Evolutionary conservation across 139 green algal genomes (phyloP), one percentile per base, ranked within the genome.

Genomic region (Chlorella ohadii): DNA sequence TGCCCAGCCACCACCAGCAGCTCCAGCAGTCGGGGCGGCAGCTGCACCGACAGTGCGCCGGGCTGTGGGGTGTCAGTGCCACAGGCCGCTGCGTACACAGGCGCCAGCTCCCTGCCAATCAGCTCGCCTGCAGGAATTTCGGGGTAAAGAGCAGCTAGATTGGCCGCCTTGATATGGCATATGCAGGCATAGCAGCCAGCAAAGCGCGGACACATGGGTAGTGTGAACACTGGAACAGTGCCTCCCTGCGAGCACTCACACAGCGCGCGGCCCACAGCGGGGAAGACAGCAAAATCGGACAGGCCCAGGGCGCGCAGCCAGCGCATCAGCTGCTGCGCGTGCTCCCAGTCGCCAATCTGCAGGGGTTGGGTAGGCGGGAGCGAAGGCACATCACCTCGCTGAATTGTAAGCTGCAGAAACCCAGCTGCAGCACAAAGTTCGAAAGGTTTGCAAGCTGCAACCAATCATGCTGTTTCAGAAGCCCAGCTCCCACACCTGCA

Each of bases 331-430:
- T 63, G 38, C 20, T 38, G 23, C 0, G 88, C 90, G 2, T 63
- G 74, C 13, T 85, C 81, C 87, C 87, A 93, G 27, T 87, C 90
- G 61, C 87, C 86, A 47, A 90, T 87, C 90, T 93, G 86, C 56
- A 84, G 27, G 44, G 36, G 41, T 13, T 3, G 7, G 72, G 47
- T 3, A 77, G 1, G 17, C 39, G 36, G 19, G 39, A 0, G 70
- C n/a, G n/a, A n/a, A n/a, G n/a, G n/a, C n/a, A n/a, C n/a, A n/a
- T n/a, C n/a, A n/a, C n/a, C n/a, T n/a, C n/a, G n/a, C n/a, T n/a
- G n/a, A n/a, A n/a, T n/a, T n/a, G n/a, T n/a, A n/a, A n/a, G n/a
- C n/a, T n/a, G n/a, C n/a, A n/a, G n/a, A n/a, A n/a, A n/a, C n/a
- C n/a, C n/a, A n/a, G n/a, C n/a, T n/a, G n/a, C n/a, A n/a, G n/a